Base-by-base conservation (phyloP, 306 rosid species). In the Medicago ruthenica region DNA sequence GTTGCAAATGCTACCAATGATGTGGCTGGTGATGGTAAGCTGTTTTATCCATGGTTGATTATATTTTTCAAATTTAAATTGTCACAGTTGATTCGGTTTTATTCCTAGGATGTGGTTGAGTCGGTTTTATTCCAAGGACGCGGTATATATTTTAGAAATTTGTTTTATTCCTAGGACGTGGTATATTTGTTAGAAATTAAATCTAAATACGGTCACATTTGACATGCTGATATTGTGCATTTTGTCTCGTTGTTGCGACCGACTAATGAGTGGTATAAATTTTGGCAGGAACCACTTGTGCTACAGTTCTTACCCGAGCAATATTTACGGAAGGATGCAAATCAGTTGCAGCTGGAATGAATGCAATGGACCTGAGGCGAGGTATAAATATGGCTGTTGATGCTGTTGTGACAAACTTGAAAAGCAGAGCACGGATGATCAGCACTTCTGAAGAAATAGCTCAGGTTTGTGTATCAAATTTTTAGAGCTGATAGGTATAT, bases 291-390 rank as follows among this genome's bases (percentile, higher is more conserved):
- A 95, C 99, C 36, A 92, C 99, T 24, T 92, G 97, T 82, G 99
- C 99, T 27, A 95, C 99, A 0, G 72, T 92, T 80, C 93, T 95
- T 71, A 95, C 99, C 17, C 83, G 85, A 37, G 99, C 99, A 50
- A 95, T 95, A 77, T 95, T 86, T 75, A 69, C 88, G 2, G 99
- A 95, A 82, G 99, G 99, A 22, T 95, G 99, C 90, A 95, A 95
- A 86, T 95, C 99, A 37, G 99, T 95, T 72, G 99, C 99, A 45
- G 97, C 99, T 16, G 97, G 99, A 73, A 92, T 95, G 99, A 95
- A 95, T 76, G 96, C 99, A 4, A 95, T 95, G 99, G 99, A 95
- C 79, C 78, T 95, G 36, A 83, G 99, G 78, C 92, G 99, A 15
- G 99, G 99, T 22, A 95, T 95, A 53, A 81, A 79, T 31, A 90